Evolutionary conservation across 257 asterid genomes (phyloP), one percentile per base, ranked within the genome.

Genomic region (Capsicum chinense): DNA sequence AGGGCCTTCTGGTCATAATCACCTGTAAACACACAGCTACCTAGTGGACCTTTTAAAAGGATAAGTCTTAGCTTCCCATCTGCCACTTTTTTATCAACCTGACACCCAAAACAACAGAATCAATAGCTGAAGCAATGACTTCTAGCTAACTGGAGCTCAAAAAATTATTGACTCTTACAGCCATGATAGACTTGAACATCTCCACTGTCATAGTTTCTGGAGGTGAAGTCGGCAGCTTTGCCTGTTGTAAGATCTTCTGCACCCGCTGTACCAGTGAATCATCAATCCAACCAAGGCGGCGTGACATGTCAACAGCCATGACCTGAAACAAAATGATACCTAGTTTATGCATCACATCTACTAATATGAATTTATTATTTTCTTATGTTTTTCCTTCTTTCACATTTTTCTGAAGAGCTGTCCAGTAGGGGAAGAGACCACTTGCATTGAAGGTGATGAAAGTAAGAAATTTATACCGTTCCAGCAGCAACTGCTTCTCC

Each of bases 401-500:
- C 50, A 47, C 21, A 10, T 50, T 85, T 85, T 69, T 12, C 70
- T 17, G 3, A 80, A 56, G 26, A 15, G 48, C 26, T 52, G 5
- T 76, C 63, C 47, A 76, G n/a, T 52, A 21, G 63, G 19, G 62
- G 63, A 8, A 26, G 48, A 15, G 81, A 7, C 9, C 21, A 52
- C 3, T 52, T 3, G 63, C 21, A 26, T 13, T 21, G 19, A 14
- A 76, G 63, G 62, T 26, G 63, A 52, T 8, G 7, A 56, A 69
- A 42, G 9, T 26, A 47, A 17, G 21, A 50, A 35, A 59, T 1
- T 12, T 35, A 56, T 90, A 96, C 99, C 91, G 83, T 97, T 88
- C 98, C 99, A 83, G 98, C 98, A 37, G 99, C 97, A 79, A 97
- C 98, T 71, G 99, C 99, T 88, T 97, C 99, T 78, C 99, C 99